These are phyloP conservation scores for Biscogniauxia mediterranea DNA, from an alignment of 2,329 filamentous ascomycete species.

Conservation along the genomic window DNA sequence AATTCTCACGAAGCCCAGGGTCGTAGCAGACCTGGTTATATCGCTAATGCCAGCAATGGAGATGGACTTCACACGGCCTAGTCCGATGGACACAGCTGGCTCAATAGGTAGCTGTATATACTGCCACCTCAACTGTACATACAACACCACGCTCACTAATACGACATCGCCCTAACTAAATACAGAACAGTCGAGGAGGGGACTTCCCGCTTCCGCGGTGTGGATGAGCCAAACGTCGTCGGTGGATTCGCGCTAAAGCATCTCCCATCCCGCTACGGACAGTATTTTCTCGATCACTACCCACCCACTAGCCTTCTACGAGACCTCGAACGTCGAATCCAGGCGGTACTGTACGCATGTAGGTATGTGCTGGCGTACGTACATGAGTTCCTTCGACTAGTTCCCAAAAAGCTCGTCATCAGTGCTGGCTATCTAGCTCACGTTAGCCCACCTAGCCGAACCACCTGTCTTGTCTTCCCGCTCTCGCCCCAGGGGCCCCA, in stretches of 20 bases:
- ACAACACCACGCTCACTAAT: not conserved
- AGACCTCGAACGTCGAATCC: not conserved
- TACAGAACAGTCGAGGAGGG: constrained; percentile 18
- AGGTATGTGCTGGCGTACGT: constrained; percentile 7
- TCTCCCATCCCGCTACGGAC: constrained; percentile 19
- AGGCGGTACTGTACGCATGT: constrained; percentile 1
- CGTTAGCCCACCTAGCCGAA: not conserved
- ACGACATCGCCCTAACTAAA: not conserved
- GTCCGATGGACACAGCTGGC: not conserved
- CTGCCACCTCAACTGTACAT: not conserved
- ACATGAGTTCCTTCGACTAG: not conserved
- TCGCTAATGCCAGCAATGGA: constrained; percentile 12
- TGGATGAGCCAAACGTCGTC: constrained; percentile 20
- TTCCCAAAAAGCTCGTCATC: not conserved
- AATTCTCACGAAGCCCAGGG: not conserved
- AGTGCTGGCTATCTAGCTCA: not conserved
- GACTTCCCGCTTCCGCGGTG: constrained; percentile 32
- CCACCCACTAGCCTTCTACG: not conserved
- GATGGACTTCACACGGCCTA: constrained; percentile 12
- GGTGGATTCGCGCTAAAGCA: constrained; percentile 20
- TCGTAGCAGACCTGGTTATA: constrained; percentile 8
- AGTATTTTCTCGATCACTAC: constrained; percentile 4
- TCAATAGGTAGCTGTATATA: not conserved
- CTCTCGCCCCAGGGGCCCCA: not conserved
- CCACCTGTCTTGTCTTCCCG: not conserved